Conservation (phyloP, 768 basidiomycete genomes). For the Mycena chlorophos region DNA sequence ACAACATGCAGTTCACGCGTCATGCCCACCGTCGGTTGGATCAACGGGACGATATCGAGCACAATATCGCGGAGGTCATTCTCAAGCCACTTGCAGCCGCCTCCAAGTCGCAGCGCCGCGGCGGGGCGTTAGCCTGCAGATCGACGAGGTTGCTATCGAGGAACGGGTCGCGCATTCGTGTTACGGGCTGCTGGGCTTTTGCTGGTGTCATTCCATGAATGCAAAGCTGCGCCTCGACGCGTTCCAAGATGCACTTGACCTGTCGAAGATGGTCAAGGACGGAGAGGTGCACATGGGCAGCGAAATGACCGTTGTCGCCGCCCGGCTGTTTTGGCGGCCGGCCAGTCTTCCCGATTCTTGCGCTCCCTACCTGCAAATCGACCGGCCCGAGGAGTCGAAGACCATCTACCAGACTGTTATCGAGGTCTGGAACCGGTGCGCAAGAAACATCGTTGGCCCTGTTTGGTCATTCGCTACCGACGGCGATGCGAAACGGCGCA, state of each 20-base stretch:
- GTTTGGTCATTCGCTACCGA: constrained; percentile 22
- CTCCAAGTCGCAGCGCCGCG: neutral
- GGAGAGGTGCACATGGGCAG: constrained; percentile 10
- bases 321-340: constrained; percentile 4
- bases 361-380: constrained; percentile 15
- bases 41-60: neutral
- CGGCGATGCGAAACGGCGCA: constrained; percentile 15
- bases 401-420: constrained; percentile 6
- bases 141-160: constrained; percentile 17
- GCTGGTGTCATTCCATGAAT: constrained; percentile 10
- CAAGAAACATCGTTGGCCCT: constrained; percentile 3
- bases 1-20: neutral
- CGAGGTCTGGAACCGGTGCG: neutral
- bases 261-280: neutral
- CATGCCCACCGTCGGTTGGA: constrained; percentile 12
- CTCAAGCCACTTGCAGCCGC: neutral
- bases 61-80: constrained; percentile 17
- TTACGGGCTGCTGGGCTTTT: constrained; percentile 12
- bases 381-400: neutral
- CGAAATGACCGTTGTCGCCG: constrained; percentile 15
- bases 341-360: constrained; percentile 12
- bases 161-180: constrained; percentile 10
- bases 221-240: neutral
- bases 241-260: constrained; percentile 4
- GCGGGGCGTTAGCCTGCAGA: constrained; percentile 10